These are phyloP conservation scores for Leucocoprinus sp. DNA, from an alignment of 768 basidiomycete species.

Conservation along the genomic window DNA sequence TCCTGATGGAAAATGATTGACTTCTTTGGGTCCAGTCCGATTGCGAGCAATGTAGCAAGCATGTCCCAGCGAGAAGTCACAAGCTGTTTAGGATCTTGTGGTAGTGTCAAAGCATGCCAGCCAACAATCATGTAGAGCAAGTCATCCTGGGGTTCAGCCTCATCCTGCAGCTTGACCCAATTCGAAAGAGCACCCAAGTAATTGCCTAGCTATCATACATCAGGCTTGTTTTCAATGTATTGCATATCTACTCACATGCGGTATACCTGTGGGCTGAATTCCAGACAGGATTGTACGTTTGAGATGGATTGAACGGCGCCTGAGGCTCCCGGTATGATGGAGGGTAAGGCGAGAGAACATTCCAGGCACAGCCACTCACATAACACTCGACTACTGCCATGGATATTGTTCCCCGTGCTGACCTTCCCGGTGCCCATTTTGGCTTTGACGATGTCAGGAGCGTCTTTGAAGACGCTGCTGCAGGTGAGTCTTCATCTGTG, in stretches of 20 bases:
- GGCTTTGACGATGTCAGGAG: conserved; percentile 57
- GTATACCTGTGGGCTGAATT: conserved; percentile 89
- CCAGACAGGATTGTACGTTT: conserved; percentile 70
- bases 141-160: conserved; percentile 46
- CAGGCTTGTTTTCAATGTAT: conserved; percentile 3
- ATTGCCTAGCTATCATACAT: conserved; percentile 69
- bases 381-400: no score
- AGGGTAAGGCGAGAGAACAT: conserved; percentile 14
- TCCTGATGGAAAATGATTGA: conserved; percentile 84
- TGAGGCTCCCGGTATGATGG: conserved; percentile 2
- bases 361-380: conserved; percentile 26
- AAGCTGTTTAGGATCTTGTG: conserved; percentile 68
- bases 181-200: conserved; percentile 86
- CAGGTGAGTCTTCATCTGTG: conserved; percentile 38
- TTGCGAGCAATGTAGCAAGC: conserved; percentile 76
- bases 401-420: no score
- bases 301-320: conserved; percentile 4
- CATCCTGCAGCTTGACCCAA: conserved; percentile 76
- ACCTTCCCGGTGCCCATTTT: conserved; percentile 47
- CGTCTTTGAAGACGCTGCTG: conserved; percentile 50
- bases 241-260: conserved; percentile 52
- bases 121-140: conserved; percentile 87
- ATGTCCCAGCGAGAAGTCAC: conserved; percentile 59
- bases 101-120: conserved; percentile 89
- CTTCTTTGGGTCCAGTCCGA: conserved; percentile 73